Evolutionary conservation across 2,329 filamentous ascomycete genomes (phyloP), one percentile per base, ranked within the genome.

Genomic region (Chalaropsis thielavioides): DNA sequence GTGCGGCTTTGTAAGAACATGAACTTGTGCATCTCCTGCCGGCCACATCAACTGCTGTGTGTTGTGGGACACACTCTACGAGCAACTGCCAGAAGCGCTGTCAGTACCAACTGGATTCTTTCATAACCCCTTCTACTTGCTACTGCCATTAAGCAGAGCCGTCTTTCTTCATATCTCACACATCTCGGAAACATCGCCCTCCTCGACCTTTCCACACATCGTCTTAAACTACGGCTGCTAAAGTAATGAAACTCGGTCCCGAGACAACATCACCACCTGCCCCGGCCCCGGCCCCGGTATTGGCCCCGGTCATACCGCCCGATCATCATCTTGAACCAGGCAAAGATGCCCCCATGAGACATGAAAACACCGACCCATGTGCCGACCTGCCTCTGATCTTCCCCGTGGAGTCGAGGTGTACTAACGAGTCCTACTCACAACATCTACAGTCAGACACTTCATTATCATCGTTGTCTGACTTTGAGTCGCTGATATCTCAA

Each of bases 381-480:
- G 19, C 44, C n/a, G 44, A 54, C 41, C 17, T 60, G 7, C 54
- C 54, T 60, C n/a, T 44, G 41, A 40, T 64, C 24, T 54, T 46
- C 22, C 46, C 63, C 24, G 17, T 44, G 24, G 41, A 63, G 15
- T 17, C 44, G n/a, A 10, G 24, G 10, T 41, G 13, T 24, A 27
- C 54, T 31, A 59, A 46, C 8, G 13, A n/a, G 19, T 31, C 60
- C 19, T 35, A 22, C 51, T 38, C 63, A 35, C 38, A 46, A 19
- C 15, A n/a, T 24, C 63, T 17, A 7, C 41, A 31, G 17, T 64
- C 63, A 61, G 63, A 64, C 22, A 64, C 63, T 49, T 64, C 63
- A 35, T 35, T 64, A 41, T 64, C 63, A n/a, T 64, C 63, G 41
- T 46, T 64, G 40, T 60, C 63, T 41, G 63, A 60, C 40, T 60